phyloP scores from a whole-genome alignment of 257 asterid species.

The Penstemon davidsonii region DNA sequence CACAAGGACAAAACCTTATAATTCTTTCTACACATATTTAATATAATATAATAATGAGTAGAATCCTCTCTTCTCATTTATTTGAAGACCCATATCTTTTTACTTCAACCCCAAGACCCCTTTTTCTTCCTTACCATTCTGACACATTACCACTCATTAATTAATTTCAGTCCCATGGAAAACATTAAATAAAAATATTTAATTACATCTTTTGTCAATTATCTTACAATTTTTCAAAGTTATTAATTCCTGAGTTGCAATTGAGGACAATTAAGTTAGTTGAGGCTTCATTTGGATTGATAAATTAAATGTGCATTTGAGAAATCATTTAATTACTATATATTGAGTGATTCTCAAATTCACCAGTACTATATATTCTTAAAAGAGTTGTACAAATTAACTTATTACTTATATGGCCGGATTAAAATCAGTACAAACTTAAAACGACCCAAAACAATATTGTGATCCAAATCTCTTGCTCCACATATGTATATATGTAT shows the following conservation, averaged over 20 bases:
- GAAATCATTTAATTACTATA: too few relatives aligned
- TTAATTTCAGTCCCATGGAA: slow-evolving; percentile 46
- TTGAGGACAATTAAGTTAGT: too few relatives aligned
- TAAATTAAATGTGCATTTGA: too few relatives aligned
- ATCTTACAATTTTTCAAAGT: too few relatives aligned
- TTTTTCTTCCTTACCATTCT: slow-evolving; percentile 40
- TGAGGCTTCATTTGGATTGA: too few relatives aligned
- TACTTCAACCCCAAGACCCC: slow-evolving; percentile 30
- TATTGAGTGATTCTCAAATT: too few relatives aligned
- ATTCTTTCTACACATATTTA: slow-evolving; percentile 42
- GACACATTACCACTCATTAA: slow-evolving; percentile 60
- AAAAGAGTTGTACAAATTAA: too few relatives aligned
- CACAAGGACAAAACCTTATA: slow-evolving; percentile 43
- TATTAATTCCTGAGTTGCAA: too few relatives aligned
- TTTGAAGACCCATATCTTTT: slow-evolving; percentile 41
- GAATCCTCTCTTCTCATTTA: slow-evolving; percentile 55
- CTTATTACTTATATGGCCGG: too few relatives aligned
- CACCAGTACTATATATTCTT: too few relatives aligned
- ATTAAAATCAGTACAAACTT: too few relatives aligned
- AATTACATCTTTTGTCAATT: slow-evolving; percentile 2
- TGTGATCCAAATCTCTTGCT: background rate
- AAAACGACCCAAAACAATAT: too few relatives aligned
- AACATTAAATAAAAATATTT: background rate
- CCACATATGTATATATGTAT: background rate
- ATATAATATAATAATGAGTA: slow-evolving; percentile 36